Conservation (phyloP, 768 basidiomycete genomes). For the Pulveroboletus frians region DNA sequence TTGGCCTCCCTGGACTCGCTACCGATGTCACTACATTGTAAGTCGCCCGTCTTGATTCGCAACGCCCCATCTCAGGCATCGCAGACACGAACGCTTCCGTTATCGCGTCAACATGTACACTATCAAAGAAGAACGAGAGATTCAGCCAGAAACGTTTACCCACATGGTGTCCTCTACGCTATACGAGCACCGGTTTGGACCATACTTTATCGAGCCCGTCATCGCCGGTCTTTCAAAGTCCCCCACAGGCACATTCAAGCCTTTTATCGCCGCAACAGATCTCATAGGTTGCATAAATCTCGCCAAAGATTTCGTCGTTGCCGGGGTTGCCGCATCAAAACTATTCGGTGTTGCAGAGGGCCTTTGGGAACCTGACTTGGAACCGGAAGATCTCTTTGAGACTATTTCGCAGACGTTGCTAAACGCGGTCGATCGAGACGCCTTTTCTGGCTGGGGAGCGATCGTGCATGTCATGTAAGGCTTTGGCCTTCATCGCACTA, state of each 20-base stretch:
- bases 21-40: slow-evolving; percentile 92
- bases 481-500: slow-evolving; percentile 1
- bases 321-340: slow-evolving; percentile 88
- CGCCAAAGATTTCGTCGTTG: slow-evolving; percentile 95
- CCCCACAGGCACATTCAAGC: slow-evolving; percentile 66
- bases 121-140: slow-evolving; percentile 97
- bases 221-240: slow-evolving; percentile 84
- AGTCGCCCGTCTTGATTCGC: slow-evolving; percentile 20
- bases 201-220: slow-evolving; percentile 95
- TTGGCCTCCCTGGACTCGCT: slow-evolving; percentile 89
- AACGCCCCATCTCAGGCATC: slow-evolving; percentile 3
- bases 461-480: slow-evolving; percentile 93
- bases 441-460: slow-evolving; percentile 95
- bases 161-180: slow-evolving; percentile 93
- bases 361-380: slow-evolving; percentile 96
- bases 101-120: slow-evolving; percentile 98
- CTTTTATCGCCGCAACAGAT: slow-evolving; percentile 95
- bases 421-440: slow-evolving; percentile 94
- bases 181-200: slow-evolving; percentile 93
- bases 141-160: slow-evolving; percentile 93
- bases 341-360: slow-evolving; percentile 97
- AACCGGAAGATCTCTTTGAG: slow-evolving; percentile 95
- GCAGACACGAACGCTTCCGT: slow-evolving; percentile 83
- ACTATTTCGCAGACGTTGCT: slow-evolving; percentile 94
- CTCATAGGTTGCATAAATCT: slow-evolving; percentile 90